Percentiles rank a stretch among this genome's conserved stretches.
phyloP scores from a whole-genome alignment of 2,329 filamentous ascomycete species.

The Graphilbum ipis-grandicollis region DNA sequence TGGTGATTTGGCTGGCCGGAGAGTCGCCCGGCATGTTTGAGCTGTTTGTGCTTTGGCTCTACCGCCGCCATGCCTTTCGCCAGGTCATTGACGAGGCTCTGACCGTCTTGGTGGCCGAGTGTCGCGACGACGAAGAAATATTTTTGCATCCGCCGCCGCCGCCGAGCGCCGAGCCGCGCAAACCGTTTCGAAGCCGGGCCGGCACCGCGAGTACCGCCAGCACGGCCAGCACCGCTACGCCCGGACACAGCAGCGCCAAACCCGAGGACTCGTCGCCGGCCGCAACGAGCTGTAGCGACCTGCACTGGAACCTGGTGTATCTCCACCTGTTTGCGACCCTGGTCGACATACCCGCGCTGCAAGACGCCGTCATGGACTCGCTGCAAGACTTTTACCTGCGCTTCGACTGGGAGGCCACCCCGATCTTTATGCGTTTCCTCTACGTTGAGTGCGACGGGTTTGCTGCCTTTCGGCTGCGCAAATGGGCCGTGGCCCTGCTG shows the following conservation, averaged over 20 bases:
- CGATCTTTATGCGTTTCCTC: slow-evolving; percentile 30
- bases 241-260: not conserved
- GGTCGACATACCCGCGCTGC: slow-evolving; percentile 29
- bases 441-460: slow-evolving; percentile 34
- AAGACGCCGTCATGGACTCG: slow-evolving; percentile 40
- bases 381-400: slow-evolving; percentile 41
- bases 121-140: not conserved
- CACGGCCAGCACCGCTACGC: too few species aligned
- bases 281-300: slow-evolving; percentile 14
- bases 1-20: slow-evolving; percentile 21
- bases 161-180: not conserved
- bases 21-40: slow-evolving; percentile 34
- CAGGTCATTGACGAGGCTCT: slow-evolving; percentile 24
- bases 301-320: slow-evolving; percentile 39
- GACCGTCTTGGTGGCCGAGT: slow-evolving; percentile 9
- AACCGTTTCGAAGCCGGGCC: not conserved
- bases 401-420: slow-evolving; percentile 39
- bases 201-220: too few species aligned
- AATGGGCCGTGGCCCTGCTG: slow-evolving; percentile 43
- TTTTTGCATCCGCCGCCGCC: not conserved
- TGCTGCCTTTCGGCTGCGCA: slow-evolving; percentile 32
- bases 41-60: slow-evolving; percentile 35
- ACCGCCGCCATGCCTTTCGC: slow-evolving; percentile 24
- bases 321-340: slow-evolving; percentile 39
- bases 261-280: not conserved